Conservation (phyloP, 176 grass and related monocot species). For the Poa annua region DNA sequence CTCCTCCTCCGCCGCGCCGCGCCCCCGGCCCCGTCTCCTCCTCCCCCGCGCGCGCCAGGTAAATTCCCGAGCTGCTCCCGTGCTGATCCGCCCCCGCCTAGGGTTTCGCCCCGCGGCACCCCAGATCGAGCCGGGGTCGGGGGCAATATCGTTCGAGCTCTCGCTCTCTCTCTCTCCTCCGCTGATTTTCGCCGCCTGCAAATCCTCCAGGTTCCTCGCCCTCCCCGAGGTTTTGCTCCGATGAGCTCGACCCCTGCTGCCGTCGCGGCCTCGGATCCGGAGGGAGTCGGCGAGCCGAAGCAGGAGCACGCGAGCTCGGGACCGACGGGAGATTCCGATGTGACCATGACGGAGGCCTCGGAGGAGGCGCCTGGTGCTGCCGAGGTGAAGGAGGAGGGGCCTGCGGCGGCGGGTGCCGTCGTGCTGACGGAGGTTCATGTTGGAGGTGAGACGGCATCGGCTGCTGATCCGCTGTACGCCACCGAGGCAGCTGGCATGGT, state of each 20-base stretch:
- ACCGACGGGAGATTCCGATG: constrained; percentile 9
- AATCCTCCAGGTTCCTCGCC: constrained; percentile 31
- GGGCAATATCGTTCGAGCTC: constrained; percentile 35
- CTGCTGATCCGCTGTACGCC: constrained; percentile 24
- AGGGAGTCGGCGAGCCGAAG: constrained; percentile 21
- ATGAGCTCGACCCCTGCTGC: constrained; percentile 49
- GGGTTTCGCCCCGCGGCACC: constrained; percentile 39
- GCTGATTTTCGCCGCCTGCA: constrained; percentile 17
- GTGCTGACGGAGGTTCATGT: background rate
- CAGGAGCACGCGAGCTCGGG: background rate
- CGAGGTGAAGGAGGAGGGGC: constrained; percentile 25
- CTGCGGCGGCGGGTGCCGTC: background rate
- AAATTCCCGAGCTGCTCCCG: constrained; percentile 29
- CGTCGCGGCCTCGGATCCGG: constrained; percentile 54
- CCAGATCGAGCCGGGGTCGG: constrained; percentile 39
- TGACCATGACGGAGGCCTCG: constrained; percentile 24
- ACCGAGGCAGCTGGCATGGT: constrained; percentile 47
- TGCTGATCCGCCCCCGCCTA: constrained; percentile 35
- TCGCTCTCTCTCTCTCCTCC: too few species aligned
- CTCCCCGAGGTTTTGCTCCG: background rate
- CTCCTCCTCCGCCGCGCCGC: background rate
- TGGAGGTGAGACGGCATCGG: background rate
- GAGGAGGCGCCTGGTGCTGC: constrained; percentile 1
- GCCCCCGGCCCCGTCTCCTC: background rate
- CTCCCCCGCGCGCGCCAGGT: constrained; percentile 24